Base-by-base conservation (phyloP, 2,329 filamentous ascomycete species). In the Aphanocladium album region DNA sequence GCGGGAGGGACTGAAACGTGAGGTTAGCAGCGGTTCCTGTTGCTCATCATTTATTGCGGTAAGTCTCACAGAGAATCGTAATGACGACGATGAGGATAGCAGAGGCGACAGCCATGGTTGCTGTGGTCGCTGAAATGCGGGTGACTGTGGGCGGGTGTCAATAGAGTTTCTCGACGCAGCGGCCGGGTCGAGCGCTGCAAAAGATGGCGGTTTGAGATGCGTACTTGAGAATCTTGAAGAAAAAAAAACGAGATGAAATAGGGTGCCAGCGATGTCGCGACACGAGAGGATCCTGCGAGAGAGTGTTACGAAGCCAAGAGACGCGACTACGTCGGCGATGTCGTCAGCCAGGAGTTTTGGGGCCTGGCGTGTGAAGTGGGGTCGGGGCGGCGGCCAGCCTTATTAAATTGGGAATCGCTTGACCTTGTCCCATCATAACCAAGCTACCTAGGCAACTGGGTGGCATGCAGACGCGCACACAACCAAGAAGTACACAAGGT, bases 1-100 rank as follows among this genome's bases (percentile, higher is more conserved):
- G 87, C 71, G 16, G 87, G 87, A 56, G 87, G 87, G 62, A 88
- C 87, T 90, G 64, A 19, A 57, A 61, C n/a, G 41, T 30, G 21
- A 37, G 27, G 64, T 72, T 62, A 71, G 68, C 56, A n/a, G 55
- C 54, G 30, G 21, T 9, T 11, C 19, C 9, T 54, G 8, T 17
- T 27, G 7, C 7, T 23, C 12, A 7, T 7, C 12, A 16, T 47
- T 47, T 14, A n/a, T n/a, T 7, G 27, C 37, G n/a, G 14, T 8
- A n/a, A 45, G 51, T 6, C 80, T 63, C 71, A 84, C 82, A 77
- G 64, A 84, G 65, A 60, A 84, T 73, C 65, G 81, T 84, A 69
- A 83, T 76, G 61, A 84, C 67, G 50, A 83, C 71, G 62, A 83
- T 66, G 30, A 83, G 69, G 52, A 84, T 69, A 27, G 79, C 77